These are phyloP conservation scores for Gardenia jasminoides DNA, from an alignment of 257 asterid genomes.

Conservation along the genomic window DNA sequence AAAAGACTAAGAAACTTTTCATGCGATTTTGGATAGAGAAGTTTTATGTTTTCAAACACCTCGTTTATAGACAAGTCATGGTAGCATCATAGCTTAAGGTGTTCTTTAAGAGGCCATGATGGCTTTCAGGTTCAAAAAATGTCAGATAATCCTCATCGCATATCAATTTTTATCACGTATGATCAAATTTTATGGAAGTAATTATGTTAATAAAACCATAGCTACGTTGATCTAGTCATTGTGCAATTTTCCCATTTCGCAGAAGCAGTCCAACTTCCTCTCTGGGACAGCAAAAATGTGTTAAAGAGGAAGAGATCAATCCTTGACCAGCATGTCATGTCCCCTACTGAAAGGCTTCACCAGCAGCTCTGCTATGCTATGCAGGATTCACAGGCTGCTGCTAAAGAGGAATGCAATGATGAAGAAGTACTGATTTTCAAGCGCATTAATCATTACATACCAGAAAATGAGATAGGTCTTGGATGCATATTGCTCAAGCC, in stretches of 20 bases:
- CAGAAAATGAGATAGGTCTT: constrained; percentile 48
- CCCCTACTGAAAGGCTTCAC: constrained; percentile 35
- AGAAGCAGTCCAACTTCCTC: constrained; percentile 9
- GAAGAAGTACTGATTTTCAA: constrained; percentile 37
- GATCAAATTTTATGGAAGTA: too few relatives aligned
- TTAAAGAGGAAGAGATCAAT: constrained; percentile 32
- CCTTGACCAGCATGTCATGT: constrained; percentile 26
- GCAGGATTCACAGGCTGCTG: background rate
- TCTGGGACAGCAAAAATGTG: constrained; percentile 23
- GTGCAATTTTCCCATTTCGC: background rate
- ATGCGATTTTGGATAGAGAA: too few relatives aligned
- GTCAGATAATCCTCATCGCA: too few relatives aligned
- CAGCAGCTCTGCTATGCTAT: constrained; percentile 21
- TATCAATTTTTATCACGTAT: too few relatives aligned
- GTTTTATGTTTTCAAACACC: too few relatives aligned
- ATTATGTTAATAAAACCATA: too few relatives aligned
- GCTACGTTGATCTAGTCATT: too few relatives aligned
- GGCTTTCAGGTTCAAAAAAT: too few relatives aligned
- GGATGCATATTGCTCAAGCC: constrained; percentile 37
- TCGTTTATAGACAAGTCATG: too few relatives aligned
- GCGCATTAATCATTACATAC: constrained; percentile 19
- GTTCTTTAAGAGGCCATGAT: too few relatives aligned
- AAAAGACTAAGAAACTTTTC: too few relatives aligned
- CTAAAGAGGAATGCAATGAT: background rate
- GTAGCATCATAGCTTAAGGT: too few relatives aligned